These are phyloP conservation scores for Tetraselmis chui DNA, from an alignment of 139 green algal genomes.

Conservation along the genomic window DNA sequence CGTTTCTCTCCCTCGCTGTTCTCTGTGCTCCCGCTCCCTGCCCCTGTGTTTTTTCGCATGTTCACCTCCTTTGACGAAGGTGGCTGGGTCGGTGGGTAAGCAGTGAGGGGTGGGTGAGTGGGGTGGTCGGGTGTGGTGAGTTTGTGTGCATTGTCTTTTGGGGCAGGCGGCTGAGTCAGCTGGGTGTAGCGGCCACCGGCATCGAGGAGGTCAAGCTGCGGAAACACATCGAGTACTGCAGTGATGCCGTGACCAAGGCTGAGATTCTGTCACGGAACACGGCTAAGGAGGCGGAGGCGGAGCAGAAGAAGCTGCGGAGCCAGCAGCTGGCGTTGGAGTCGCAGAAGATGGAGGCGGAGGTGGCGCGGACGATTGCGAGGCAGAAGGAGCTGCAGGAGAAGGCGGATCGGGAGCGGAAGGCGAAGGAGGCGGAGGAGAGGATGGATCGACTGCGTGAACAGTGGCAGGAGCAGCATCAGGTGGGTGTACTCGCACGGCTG, in stretches of 20 bases:
- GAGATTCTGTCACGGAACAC: not conserved
- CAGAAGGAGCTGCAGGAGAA: not conserved
- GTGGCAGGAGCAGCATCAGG: not conserved
- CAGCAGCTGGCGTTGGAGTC: not conserved
- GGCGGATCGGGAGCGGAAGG: not conserved
- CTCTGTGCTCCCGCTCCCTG: too few relatives aligned
- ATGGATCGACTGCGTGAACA: not conserved
- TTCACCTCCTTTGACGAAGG: not conserved
- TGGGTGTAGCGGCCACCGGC: conserved; percentile 19
- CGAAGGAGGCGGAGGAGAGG: not conserved
- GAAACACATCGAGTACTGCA: conserved; percentile 53
- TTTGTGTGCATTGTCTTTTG: too few relatives aligned
- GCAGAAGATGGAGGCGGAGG: not conserved
- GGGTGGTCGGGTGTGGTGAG: not conserved
- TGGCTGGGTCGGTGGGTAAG: not conserved
- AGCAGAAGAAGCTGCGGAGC: conserved; percentile 3
- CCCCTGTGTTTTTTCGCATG: not conserved
- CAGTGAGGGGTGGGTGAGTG: not conserved
- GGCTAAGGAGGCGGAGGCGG: conserved; percentile 9
- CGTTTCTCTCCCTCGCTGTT: too few relatives aligned
- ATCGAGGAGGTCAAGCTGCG: conserved; percentile 46
- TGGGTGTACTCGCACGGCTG: too few relatives aligned
- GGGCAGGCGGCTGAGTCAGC: conserved; percentile 21
- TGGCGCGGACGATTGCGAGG: not conserved
- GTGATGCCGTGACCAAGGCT: conserved; percentile 18